Evolutionary conservation across 2,329 filamentous ascomycete species (phyloP).

Genomic region (Phoma sp.): DNA sequence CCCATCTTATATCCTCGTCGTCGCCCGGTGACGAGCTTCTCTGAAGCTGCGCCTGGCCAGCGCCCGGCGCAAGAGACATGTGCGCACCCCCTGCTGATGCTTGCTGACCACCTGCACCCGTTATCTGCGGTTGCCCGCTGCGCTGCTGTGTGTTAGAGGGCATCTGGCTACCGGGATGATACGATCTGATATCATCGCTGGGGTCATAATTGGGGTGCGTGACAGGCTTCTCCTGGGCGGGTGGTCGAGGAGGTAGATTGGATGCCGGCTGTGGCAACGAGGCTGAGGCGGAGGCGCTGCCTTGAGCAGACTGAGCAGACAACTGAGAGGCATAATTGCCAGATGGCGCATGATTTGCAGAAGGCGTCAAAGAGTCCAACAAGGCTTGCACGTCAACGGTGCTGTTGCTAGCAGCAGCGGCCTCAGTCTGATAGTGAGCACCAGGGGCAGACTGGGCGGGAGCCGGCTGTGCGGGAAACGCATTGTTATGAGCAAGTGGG

Average conservation of each 20-base stretch:
- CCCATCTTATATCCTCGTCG: slow-evolving; percentile 59
- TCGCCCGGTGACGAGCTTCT: slow-evolving; percentile 40
- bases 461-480: slow-evolving; percentile 39
- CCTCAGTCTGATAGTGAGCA: slow-evolving; percentile 33
- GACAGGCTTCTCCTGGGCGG: slow-evolving; percentile 56
- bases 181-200: slow-evolving; percentile 57
- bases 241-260: slow-evolving; percentile 55
- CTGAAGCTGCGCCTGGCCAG: slow-evolving; percentile 32
- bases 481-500: slow-evolving; percentile 35
- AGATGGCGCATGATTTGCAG: slow-evolving; percentile 37
- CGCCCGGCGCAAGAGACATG: slow-evolving; percentile 37
- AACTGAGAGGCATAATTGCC: slow-evolving; percentile 44
- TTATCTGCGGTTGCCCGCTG: slow-evolving; percentile 31
- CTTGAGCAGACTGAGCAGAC: slow-evolving; percentile 38
- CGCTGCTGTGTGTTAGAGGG: slow-evolving; percentile 40
- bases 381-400: slow-evolving; percentile 55
- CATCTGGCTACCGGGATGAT: slow-evolving; percentile 56
- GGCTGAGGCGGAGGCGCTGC: slow-evolving; percentile 41
- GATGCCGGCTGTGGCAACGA: slow-evolving; percentile 46
- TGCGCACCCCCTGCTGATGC: slow-evolving; percentile 29
- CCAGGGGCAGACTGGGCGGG: slow-evolving; percentile 39
- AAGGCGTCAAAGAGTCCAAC: slow-evolving; percentile 51
- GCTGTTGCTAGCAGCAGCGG: slow-evolving; percentile 39
- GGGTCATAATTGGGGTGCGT: slow-evolving; percentile 57
- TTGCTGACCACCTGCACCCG: slow-evolving; percentile 27